Percentiles rank a stretch among this genome's conserved stretches.
phyloP scores from a whole-genome alignment of 257 asterid genomes.

The Nicotiana undulata region DNA sequence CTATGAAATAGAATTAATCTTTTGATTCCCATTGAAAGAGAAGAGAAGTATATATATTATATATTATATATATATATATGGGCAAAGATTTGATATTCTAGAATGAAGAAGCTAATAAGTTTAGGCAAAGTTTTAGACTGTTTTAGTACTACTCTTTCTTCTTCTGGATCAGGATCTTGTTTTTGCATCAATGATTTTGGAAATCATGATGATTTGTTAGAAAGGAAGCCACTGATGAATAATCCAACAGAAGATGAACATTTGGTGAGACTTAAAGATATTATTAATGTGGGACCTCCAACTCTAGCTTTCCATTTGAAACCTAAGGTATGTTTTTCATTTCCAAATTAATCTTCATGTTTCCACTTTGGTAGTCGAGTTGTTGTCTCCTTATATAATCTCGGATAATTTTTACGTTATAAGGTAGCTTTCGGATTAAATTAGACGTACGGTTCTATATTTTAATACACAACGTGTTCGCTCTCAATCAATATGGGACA shows the following conservation, averaged over 20 bases:
- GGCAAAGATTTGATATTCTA: neutral
- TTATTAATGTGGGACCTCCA: constrained; percentile 29
- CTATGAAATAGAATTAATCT: neutral
- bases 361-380: too few species aligned
- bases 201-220: constrained; percentile 3
- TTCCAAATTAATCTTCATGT: neutral
- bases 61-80: neutral
- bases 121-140: constrained; percentile 32
- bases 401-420: too few species aligned
- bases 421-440: too few species aligned
- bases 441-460: too few species aligned
- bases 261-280: constrained; percentile 26
- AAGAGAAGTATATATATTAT: too few species aligned
- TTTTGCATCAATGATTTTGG: constrained; percentile 19
- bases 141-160: constrained; percentile 17
- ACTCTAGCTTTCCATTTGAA: constrained; percentile 41
- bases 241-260: neutral
- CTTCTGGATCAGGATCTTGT: constrained; percentile 27
- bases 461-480: too few species aligned
- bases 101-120: constrained; percentile 36
- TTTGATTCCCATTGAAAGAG: too few species aligned
- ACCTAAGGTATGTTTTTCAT: constrained; percentile 29
- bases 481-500: too few species aligned
- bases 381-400: too few species aligned
- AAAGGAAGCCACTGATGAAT: constrained; percentile 24